phyloP scores from a whole-genome alignment of 148 eudicot genomes.

The Linanthus parryae region DNA sequence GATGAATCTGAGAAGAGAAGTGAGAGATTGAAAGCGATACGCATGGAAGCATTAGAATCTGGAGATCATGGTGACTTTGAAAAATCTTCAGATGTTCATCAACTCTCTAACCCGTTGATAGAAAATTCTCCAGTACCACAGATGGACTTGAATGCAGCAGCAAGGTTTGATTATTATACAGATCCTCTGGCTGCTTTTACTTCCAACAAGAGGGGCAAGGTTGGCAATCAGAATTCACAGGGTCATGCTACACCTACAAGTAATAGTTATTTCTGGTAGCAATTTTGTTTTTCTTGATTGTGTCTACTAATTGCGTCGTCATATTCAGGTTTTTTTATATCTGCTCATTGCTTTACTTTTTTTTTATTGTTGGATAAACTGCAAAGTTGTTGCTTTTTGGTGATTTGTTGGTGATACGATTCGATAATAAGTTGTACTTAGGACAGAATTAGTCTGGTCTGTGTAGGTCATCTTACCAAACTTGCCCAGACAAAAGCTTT shows the following conservation, averaged over 20 bases:
- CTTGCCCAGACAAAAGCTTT: too few relatives aligned
- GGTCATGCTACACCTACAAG: slow-evolving; percentile 22
- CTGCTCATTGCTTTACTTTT: too few relatives aligned
- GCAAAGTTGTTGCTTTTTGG: too few relatives aligned
- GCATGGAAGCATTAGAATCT: slow-evolving; percentile 48
- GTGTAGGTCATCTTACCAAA: too few relatives aligned
- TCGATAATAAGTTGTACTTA: too few relatives aligned
- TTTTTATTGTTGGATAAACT: too few relatives aligned
- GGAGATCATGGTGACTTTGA: slow-evolving; percentile 15
- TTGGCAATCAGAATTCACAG: slow-evolving; percentile 23
- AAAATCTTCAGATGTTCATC: too few relatives aligned
- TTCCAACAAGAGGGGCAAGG: slow-evolving; percentile 27
- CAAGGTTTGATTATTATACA: slow-evolving; percentile 69
- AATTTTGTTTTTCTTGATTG: neutral
- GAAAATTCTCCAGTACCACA: slow-evolving; percentile 22
- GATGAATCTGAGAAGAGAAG: slow-evolving; percentile 83
- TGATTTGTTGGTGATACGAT: too few relatives aligned
- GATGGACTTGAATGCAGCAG: slow-evolving; percentile 5
- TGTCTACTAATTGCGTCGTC: neutral
- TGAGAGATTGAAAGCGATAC: slow-evolving; percentile 79
- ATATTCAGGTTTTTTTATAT: too few relatives aligned
- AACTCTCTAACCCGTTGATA: slow-evolving; percentile 50
- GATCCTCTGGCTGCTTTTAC: slow-evolving; percentile 82
- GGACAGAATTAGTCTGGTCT: too few relatives aligned
- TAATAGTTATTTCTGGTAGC: slow-evolving; percentile 13